phyloP scores from a whole-genome alignment of 306 rosid species.

The Prunus mongolica region DNA sequence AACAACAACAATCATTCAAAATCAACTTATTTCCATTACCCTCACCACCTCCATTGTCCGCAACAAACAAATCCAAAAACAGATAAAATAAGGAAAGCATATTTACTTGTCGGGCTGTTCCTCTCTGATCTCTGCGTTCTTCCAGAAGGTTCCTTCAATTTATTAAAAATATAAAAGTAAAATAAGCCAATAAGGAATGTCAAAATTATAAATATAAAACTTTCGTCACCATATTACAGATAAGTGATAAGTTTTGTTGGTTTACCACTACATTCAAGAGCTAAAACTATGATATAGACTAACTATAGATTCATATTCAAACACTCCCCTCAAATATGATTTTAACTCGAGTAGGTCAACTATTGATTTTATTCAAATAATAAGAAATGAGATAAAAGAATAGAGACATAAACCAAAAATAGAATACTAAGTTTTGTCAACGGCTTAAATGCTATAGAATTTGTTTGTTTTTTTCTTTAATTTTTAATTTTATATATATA shows the following conservation, averaged over 20 bases:
- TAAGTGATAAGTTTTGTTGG: not conserved
- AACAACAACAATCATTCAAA: not conserved
- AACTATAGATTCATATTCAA: not conserved
- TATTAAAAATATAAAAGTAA: not conserved
- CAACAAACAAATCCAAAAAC: not conserved
- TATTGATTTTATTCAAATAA: not conserved
- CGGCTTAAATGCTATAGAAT: not conserved
- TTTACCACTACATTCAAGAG: not conserved
- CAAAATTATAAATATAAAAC: not conserved
- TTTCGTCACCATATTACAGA: not conserved
- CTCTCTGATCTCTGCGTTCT: not conserved
- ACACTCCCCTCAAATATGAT: not conserved
- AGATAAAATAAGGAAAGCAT: not conserved
- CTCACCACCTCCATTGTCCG: slow-evolving; percentile 3
- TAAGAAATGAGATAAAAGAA: not conserved
- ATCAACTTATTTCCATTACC: slow-evolving; percentile 6
- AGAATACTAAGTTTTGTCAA: not conserved
- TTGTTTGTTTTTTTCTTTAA: too few relatives aligned
- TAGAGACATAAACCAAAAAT: not conserved
- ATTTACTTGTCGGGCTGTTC: slow-evolving; percentile 28
- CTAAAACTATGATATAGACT: not conserved
- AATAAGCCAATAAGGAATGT: not conserved
- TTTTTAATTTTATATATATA: too few relatives aligned
- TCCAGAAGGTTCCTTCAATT: slow-evolving; percentile 25
- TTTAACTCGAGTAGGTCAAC: not conserved